Base-by-base conservation (phyloP, 495 filamentous ascomycete genomes). In the Penicillium ucsense region DNA sequence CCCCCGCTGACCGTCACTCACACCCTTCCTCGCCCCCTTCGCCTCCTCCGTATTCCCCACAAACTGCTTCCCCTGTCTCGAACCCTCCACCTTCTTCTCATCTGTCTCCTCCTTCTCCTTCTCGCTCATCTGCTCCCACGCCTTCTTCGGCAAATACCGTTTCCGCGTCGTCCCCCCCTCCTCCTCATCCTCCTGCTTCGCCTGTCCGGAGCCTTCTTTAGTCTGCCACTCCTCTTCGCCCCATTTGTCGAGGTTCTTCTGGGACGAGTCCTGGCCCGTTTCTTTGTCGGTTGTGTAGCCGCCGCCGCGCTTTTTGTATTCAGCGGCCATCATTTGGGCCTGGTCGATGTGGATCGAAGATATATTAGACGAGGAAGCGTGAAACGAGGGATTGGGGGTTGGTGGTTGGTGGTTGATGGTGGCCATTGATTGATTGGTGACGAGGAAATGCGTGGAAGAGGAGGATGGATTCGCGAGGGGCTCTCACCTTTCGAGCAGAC, bases 301-400 rank as follows among this genome's bases (percentile, higher is more conserved):
- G n/a, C 72, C 73, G 8, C 72, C 71, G 39, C 72, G 71, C 43
- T 66, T 67, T 49, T 76, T 74, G 63, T 76, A 76, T 48, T 75
- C 72, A 0, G 63, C 51, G 3, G 72, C 73, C 67, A 70, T 75
- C 57, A 76, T 62, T 65, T 76, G 70, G 0, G 69, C 72, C 68
- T 74, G 38, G 6, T 8, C 20, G 0, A 5, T n/a, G 5, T 20
- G 4, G 8, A 5, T 39, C 7, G 11, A n/a, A n/a, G n/a, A 2
- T 35, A 43, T 3, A 31, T 35, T 27, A 20, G 31, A 27, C 9
- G 35, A 2, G 36, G 8, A 1, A 20, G 7, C 7, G 10, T 12
- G 11, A 12, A 20, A 3, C 6, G n/a, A 5, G 11, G 10, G 5
- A 12, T 9, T 0, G 12, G 8, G 4, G 12, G 9, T 9, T 39